A percentile compares a stretch with the other conserved stretches of the same genome.
phyloP scores from a whole-genome alignment of 2,329 filamentous ascomycete genomes.

The Lachnellula arida region DNA sequence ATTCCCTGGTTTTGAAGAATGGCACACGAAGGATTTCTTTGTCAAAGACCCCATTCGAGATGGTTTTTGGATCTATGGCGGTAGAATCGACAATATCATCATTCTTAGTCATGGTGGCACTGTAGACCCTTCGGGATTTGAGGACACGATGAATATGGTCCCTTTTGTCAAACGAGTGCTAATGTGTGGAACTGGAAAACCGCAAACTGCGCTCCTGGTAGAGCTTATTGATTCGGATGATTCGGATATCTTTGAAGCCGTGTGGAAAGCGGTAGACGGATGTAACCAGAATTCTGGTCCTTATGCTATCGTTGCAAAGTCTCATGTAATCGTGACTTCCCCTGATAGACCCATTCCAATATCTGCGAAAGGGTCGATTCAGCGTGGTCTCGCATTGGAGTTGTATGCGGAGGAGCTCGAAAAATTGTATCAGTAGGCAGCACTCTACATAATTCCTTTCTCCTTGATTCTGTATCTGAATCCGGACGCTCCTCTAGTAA shows the following conservation, averaged over 20 bases:
- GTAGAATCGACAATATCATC: conserved; percentile 38
- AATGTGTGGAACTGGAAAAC: conserved; percentile 32
- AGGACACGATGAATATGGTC: conserved; percentile 33
- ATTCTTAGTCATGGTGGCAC: conserved; percentile 41
- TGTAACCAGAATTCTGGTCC: conserved; percentile 27
- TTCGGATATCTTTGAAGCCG: neutral
- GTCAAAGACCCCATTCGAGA: conserved; percentile 32
- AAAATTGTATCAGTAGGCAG: conserved; percentile 27
- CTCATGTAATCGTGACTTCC: conserved; percentile 27
- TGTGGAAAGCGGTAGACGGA: conserved; percentile 31
- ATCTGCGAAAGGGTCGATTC: conserved; percentile 35
- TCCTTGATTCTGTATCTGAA: too few species aligned
- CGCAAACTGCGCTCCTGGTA: conserved; percentile 35
- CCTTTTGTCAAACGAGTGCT: conserved; percentile 31
- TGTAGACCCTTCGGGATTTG: conserved; percentile 37
- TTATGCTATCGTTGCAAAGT: conserved; percentile 28
- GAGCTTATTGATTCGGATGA: conserved; percentile 21
- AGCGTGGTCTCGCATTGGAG: conserved; percentile 27
- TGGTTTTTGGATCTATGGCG: conserved; percentile 33
- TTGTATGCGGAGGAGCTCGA: conserved; percentile 31
- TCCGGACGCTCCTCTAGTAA: too few species aligned
- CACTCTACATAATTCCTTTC: neutral
- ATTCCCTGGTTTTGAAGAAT: conserved; percentile 33
- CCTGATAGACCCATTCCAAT: conserved; percentile 31
- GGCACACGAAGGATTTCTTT: conserved; percentile 36